These are phyloP conservation scores for Sporothrix inflata DNA, from an alignment of 2,329 filamentous ascomycete species.

Conservation along the genomic window DNA sequence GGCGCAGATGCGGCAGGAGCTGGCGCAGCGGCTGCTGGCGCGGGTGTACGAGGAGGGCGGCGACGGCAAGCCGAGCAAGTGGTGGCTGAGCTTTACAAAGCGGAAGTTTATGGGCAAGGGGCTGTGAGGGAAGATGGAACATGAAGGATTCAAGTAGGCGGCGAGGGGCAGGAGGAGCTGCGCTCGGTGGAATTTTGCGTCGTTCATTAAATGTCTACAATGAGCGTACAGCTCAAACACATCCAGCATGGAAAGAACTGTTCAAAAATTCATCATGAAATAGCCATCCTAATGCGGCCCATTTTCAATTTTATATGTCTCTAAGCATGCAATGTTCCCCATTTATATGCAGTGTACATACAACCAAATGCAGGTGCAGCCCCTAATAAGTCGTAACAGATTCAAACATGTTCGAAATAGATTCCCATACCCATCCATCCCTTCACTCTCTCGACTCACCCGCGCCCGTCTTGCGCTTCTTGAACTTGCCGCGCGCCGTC, in stretches of 20 bases:
- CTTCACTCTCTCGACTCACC: neutral
- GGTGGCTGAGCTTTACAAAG: conserved; percentile 99
- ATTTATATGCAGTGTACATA: neutral
- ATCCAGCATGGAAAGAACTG: neutral
- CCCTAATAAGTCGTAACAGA: neutral
- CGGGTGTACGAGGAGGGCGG: conserved; percentile 81
- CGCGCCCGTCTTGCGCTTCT: conserved; percentile 57
- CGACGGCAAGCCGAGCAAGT: conserved; percentile 75
- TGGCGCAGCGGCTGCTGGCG: conserved; percentile 79
- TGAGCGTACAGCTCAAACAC: neutral
- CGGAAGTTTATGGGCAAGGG: conserved; percentile 99
- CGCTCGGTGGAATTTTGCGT: neutral
- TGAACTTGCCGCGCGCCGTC: conserved; percentile 79
- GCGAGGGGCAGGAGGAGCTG: neutral
- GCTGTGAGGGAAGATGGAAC: conserved; percentile 51
- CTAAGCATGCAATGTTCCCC: neutral
- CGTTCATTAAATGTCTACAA: neutral
- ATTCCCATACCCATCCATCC: neutral
- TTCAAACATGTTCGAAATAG: neutral
- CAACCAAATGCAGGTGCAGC: neutral
- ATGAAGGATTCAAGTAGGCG: neutral
- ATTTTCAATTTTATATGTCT: neutral
- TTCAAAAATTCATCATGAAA: neutral
- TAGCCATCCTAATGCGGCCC: neutral
- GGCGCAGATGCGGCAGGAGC: conserved; percentile 88